Evolutionary conservation across 371 early-diverging fungal species (phyloP), one percentile per base, ranked within the genome.

Genomic region (Funneliformis caledonium): DNA sequence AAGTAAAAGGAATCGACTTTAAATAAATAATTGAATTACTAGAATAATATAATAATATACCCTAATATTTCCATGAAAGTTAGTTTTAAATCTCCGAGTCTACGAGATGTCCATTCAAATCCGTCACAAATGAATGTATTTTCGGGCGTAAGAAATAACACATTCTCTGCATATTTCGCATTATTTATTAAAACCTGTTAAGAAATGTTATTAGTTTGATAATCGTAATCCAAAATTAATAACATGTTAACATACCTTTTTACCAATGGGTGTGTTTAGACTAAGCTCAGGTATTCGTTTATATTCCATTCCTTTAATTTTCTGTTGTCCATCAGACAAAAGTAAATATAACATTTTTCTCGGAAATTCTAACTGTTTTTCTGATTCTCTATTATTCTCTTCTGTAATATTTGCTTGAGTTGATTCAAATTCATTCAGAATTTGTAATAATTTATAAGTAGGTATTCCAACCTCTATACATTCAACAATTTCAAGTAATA

Each of bases 401-500:
- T 47, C 48, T 22, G 31, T n/a, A 65, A 19, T 26, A 42, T 42
- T 72, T 22, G 12, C 72, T 47, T 26, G 26, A 19, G 47, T 16
- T 22, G 16, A 26, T 37, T 68, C 42, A 43, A 37, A 68, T 68
- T 33, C 68, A 43, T 43, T 7, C 7, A 68, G 33, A 16, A 43
- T 31, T 37, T 68, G 42, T 12, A 72, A 48, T 72, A 72, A 31
- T n/a, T 22, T 42, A 6, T 72, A 45, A 26, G 50, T n/a, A 14
- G 72, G n/a, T 45, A 22, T 72, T 9, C 72, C 72, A 6, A 72
- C 48, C 47, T 72, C 72, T 12, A 72, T 42, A 22, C 31, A 42
- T 26, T 72, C 72, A 19, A 72, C 47, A n/a, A 72, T 72, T 26
- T 72, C 45, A 48, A 72, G 72, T 42, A 72, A 26, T 26, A 72